Conservation (phyloP, 2,329 filamentous ascomycete genomes). For the Pseudogymnoascus sp. region DNA sequence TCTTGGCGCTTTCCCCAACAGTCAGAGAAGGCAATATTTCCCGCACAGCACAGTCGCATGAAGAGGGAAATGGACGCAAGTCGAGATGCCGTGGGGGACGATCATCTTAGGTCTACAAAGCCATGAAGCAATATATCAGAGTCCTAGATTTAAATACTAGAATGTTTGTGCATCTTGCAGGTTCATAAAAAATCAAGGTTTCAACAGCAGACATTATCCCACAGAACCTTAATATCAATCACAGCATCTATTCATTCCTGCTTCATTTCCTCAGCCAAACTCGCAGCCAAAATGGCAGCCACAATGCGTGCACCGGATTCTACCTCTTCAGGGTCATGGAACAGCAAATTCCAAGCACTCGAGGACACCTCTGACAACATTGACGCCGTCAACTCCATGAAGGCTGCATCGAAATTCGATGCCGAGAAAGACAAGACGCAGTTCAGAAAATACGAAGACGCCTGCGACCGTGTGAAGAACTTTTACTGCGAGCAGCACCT, state of each 20-base stretch:
- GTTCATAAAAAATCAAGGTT: not conserved
- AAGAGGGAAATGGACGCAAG: not conserved
- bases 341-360: conserved; percentile 24
- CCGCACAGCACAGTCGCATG: not conserved
- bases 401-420: conserved; percentile 57
- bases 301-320: conserved; percentile 20
- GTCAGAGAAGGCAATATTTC: not conserved
- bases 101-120: not conserved
- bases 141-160: not conserved
- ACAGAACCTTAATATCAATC: not conserved
- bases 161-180: not conserved
- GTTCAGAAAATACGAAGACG: conserved; percentile 75
- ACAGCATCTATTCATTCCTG: not conserved
- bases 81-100: not conserved
- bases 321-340: conserved; percentile 21
- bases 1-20: not conserved
- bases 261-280: not conserved
- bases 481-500: conserved; percentile 70
- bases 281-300: conserved; percentile 26
- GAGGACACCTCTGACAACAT: conserved; percentile 40
- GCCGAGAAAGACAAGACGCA: conserved; percentile 66
- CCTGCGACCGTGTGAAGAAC: conserved; percentile 74
- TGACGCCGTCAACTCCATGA: conserved; percentile 47
- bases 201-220: not conserved
- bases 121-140: not conserved